phyloP scores from a whole-genome alignment of 1,139 yeast genomes.

The Insectozyma bohioensis region DNA sequence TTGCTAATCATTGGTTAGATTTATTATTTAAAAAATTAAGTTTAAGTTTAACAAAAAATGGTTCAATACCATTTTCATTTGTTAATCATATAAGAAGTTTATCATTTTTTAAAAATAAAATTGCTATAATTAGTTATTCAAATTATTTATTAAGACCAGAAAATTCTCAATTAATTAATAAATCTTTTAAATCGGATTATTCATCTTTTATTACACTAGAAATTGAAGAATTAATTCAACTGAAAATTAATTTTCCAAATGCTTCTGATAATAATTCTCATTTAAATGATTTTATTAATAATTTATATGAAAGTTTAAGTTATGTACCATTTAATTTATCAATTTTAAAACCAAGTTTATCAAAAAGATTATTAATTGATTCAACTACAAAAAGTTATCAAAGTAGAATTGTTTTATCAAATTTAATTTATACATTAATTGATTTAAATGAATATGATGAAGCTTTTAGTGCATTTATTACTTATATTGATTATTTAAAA shows the following conservation, averaged over 20 bases:
- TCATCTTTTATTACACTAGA: slow-evolving; percentile 25
- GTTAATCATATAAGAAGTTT: slow-evolving; percentile 20
- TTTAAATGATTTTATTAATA: slow-evolving; percentile 32
- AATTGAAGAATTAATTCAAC: slow-evolving; percentile 21
- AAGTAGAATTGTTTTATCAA: slow-evolving; percentile 33
- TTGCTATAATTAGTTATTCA: slow-evolving; percentile 28
- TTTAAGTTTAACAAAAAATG: slow-evolving; percentile 22
- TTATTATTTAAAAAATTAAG: slow-evolving; percentile 29
- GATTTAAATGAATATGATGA: slow-evolving; percentile 43
- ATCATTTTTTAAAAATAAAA: slow-evolving; percentile 26
- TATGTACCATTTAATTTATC: slow-evolving; percentile 22
- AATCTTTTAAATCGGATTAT: slow-evolving; percentile 32
- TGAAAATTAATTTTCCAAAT: slow-evolving; percentile 31
- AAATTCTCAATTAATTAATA: slow-evolving; percentile 21
- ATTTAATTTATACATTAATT: slow-evolving; percentile 34
- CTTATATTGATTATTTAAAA: slow-evolving; percentile 34
- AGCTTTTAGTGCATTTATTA: slow-evolving; percentile 44
- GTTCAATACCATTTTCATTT: slow-evolving; percentile 21
- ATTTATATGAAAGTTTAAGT: slow-evolving; percentile 32
- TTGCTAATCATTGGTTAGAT: slow-evolving; percentile 43
- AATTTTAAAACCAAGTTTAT: slow-evolving; percentile 26
- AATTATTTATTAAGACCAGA: slow-evolving; percentile 30
- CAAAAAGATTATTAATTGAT: slow-evolving; percentile 34
- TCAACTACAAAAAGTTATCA: slow-evolving; percentile 39
- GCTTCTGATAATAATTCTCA: slow-evolving; percentile 23